Base-by-base conservation (phyloP, 345 rosid species). In the Eucalyptus caleyi region DNA sequence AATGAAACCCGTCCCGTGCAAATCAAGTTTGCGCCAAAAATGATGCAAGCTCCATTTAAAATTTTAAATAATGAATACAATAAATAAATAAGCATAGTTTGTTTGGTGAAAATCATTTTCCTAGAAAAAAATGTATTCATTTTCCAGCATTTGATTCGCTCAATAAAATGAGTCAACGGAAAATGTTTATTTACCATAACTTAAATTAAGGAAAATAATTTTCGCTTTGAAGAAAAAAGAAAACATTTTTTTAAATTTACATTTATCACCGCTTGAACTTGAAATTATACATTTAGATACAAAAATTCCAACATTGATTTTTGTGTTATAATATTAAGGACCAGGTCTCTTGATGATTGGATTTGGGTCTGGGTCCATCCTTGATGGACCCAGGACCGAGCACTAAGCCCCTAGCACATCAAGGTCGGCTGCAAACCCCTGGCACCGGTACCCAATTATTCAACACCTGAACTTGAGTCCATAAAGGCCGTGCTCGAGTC, bases 401-500 rank as follows among this genome's bases (percentile, higher is more conserved):
- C 30, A 8, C 1, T 23, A 1, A 23, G 30, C 62, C 27, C 30
- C 2, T 56, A 54, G 27, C 26, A 21, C 26, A 54, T 21, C 11
- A 54, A 54, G 59, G 60, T 54, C 3, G 1, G 2, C 1, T 18
- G 2, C 9, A 51, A 51, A 16, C 21, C 21, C 21, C 1, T 51
- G 4, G 23, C 23, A 53, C 4, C 0, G 0, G 0, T 19, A 53
- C 10, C 24, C 1, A 53, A 53, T 53, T 23, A 21, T 56, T 56
- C 12, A 1, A 56, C 62, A 56, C 3, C 1, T 56, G 3, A 56
- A 56, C 62, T 10, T 0, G 1, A 24, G 27, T 56, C 5, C 62
- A 23, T 9, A 56, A 56, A 56, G 12, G 13, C 0, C 0, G 1
- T 21, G 12, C 12, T 56, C 0, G 12, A 2, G 30, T 24, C 13